phyloP scores from a whole-genome alignment of 2,329 filamentous ascomycete species.

The Emmonsia crescens region DNA sequence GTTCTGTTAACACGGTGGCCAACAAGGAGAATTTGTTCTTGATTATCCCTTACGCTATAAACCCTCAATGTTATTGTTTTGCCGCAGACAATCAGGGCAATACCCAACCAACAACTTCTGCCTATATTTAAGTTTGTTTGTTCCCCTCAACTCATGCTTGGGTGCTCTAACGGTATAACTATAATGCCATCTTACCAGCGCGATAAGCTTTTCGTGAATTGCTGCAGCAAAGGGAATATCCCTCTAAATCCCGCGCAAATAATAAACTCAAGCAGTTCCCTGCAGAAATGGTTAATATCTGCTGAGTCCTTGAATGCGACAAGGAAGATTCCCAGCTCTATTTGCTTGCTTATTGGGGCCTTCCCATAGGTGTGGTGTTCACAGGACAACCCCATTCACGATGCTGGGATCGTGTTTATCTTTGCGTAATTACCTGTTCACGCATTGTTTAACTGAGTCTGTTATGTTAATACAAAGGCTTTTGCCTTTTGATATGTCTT shows the following conservation, averaged over 20 bases:
- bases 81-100: background rate
- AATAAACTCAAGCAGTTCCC: background rate
- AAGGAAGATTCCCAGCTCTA: background rate
- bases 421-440: background rate
- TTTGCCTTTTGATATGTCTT: background rate
- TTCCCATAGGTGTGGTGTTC: no score
- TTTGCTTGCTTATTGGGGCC: background rate
- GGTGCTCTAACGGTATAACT: background rate
- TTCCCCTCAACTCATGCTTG: background rate
- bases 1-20: background rate
- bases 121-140: background rate
- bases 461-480: background rate
- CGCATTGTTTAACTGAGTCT: background rate
- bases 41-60: no score
- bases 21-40: background rate
- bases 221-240: background rate
- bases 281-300: background rate
- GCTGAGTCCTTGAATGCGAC: background rate
- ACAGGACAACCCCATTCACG: background rate
- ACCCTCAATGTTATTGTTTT: no score
- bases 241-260: background rate
- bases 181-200: no score
- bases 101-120: background rate
- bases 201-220: background rate
- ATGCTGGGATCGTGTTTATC: background rate